phyloP scores from a whole-genome alignment of 2,329 filamentous ascomycete species.

The Cordyceps cicadae region DNA sequence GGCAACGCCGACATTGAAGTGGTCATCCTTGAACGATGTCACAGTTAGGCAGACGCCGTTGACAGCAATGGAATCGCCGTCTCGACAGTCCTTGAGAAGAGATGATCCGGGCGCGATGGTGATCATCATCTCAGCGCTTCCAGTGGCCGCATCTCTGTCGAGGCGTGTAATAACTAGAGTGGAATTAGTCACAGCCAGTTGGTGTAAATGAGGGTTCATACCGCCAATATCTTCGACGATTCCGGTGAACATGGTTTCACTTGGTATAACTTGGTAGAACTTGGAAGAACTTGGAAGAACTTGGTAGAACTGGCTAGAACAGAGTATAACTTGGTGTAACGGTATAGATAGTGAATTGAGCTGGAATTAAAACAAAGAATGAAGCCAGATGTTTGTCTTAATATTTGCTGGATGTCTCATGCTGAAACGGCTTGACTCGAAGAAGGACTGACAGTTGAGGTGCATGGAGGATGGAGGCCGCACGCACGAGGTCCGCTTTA shows the following conservation, averaged over 20 bases:
- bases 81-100: constrained; percentile 75
- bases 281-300: too few species aligned
- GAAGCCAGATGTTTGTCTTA: not conserved
- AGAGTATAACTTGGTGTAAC: too few species aligned
- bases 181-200: constrained; percentile 23
- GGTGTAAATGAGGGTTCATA: constrained; percentile 35
- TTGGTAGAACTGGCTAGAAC: too few species aligned
- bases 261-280: too few species aligned
- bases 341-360: too few species aligned
- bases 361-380: not conserved
- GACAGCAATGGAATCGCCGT: constrained; percentile 89
- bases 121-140: constrained; percentile 87
- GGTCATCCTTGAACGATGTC: constrained; percentile 42
- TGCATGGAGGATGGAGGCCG: not conserved
- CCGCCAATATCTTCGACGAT: constrained; percentile 90
- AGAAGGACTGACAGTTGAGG: not conserved
- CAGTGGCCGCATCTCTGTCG: constrained; percentile 70
- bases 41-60: constrained; percentile 96
- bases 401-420: not conserved
- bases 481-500: not conserved
- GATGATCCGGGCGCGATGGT: constrained; percentile 54
- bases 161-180: constrained; percentile 71
- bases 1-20: constrained; percentile 88
- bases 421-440: not conserved
- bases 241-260: constrained; percentile 76